Percentiles rank a stretch among this genome's conserved stretches.
phyloP scores from a whole-genome alignment of 345 rosid genomes.

The Eucalyptus fibrosa region DNA sequence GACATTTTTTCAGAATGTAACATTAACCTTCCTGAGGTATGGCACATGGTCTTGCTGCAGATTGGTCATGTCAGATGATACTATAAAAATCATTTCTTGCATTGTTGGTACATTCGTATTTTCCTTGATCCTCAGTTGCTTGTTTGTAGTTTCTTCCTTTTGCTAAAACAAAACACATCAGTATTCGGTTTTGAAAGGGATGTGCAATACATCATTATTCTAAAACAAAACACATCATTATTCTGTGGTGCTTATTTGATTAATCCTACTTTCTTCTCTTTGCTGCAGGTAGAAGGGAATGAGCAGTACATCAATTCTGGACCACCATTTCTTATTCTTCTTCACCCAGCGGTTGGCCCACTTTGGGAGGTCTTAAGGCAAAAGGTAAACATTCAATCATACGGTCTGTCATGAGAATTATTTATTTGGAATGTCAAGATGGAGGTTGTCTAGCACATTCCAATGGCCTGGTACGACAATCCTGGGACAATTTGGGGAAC shows the following conservation, averaged over 20 bases:
- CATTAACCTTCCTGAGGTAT: slow-evolving; percentile 68
- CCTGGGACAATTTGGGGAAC: neutral
- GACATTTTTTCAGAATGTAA: slow-evolving; percentile 71
- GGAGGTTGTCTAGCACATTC: neutral
- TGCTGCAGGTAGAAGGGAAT: slow-evolving; percentile 48
- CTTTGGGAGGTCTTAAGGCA: slow-evolving; percentile 89
- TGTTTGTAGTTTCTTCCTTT: neutral
- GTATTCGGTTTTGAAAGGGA: neutral
- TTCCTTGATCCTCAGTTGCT: neutral
- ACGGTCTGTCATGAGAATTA: neutral
- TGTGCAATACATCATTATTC: neutral
- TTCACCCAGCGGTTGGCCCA: slow-evolving; percentile 93
- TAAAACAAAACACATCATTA: neutral
- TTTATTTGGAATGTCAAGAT: neutral
- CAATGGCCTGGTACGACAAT: neutral
- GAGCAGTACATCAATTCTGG: slow-evolving; percentile 48
- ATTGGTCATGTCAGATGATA: neutral
- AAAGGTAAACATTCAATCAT: slow-evolving; percentile 30
- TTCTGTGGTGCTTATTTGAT: neutral
- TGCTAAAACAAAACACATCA: neutral
- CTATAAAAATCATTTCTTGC: neutral
- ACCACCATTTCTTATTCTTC: slow-evolving; percentile 82
- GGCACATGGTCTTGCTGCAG: neutral
- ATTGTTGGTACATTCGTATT: neutral
- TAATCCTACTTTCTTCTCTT: neutral